phyloP scores from a whole-genome alignment of 768 basidiomycete genomes.

The Tricholoma terreum region DNA sequence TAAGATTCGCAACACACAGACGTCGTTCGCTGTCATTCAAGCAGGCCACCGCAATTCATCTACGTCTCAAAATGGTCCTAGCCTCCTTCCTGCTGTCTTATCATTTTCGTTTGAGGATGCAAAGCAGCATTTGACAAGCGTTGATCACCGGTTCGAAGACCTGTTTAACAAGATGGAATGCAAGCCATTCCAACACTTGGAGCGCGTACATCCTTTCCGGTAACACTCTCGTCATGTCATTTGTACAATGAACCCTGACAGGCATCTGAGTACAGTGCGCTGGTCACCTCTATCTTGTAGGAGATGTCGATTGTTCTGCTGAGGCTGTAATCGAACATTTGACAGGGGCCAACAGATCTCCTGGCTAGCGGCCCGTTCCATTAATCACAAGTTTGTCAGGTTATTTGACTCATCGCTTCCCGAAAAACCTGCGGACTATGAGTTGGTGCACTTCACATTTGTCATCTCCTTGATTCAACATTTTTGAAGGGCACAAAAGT shows the following conservation, averaged over 20 bases:
- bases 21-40: conserved; percentile 1
- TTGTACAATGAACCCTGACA: neutral
- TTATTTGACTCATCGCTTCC: conserved; percentile 73
- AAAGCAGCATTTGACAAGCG: conserved; percentile 61
- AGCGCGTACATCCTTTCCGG: conserved; percentile 82
- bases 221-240: conserved; percentile 24
- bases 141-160: conserved; percentile 68
- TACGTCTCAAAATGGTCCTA: conserved; percentile 16
- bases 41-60: conserved; percentile 5
- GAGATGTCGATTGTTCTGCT: conserved; percentile 13
- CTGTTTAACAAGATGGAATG: conserved; percentile 66
- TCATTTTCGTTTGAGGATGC: conserved; percentile 78
- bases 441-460: conserved; percentile 24
- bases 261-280: conserved; percentile 43
- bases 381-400: conserved; percentile 74
- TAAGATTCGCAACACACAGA: conserved; percentile 1
- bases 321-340: neutral
- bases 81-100: conserved; percentile 64
- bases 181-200: conserved; percentile 73
- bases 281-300: conserved; percentile 72
- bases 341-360: conserved; percentile 76
- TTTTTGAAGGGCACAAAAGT: conserved; percentile 17
- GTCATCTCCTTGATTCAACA: neutral
- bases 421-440: conserved; percentile 56
- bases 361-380: conserved; percentile 82